Percentiles rank a stretch among this genome's conserved stretches.
Evolutionary conservation across 2,329 filamentous ascomycete genomes (phyloP).

Genomic region (Fusarium sp.): DNA sequence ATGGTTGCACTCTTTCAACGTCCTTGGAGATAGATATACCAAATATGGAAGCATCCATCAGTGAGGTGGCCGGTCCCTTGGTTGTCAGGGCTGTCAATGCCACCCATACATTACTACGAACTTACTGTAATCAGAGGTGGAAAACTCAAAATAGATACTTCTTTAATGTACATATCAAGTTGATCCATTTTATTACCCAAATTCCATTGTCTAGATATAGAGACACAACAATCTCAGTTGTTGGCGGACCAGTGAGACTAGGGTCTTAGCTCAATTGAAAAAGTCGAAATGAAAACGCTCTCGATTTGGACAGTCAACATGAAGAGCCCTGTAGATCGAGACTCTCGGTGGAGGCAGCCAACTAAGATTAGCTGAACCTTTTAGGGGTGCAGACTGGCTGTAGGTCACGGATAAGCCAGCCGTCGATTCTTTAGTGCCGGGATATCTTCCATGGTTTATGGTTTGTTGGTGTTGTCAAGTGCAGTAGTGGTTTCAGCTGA

Average conservation of each 20-base stretch:
- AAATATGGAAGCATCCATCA: constrained; percentile 33
- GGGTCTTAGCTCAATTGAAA: constrained; percentile 13
- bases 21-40: constrained; percentile 17
- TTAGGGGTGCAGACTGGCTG: background rate
- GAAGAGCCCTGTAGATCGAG: constrained; percentile 20
- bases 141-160: background rate
- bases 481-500: constrained; percentile 37
- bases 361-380: constrained; percentile 6
- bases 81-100: constrained; percentile 8
- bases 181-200: background rate
- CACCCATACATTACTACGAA: constrained; percentile 22
- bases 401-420: background rate
- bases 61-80: constrained; percentile 7
- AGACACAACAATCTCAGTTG: constrained; percentile 4
- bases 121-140: constrained; percentile 1
- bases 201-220: background rate
- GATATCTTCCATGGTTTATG: constrained; percentile 8
- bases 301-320: constrained; percentile 11
- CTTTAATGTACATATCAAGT: background rate
- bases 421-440: constrained; percentile 2
- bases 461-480: constrained; percentile 15
- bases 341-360: constrained; percentile 4
- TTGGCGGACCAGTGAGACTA: constrained; percentile 6
- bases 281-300: constrained; percentile 20
- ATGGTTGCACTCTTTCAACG: constrained; percentile 21